Conservation (phyloP, 441 rosid genomes). For the Populus hybrid region DNA sequence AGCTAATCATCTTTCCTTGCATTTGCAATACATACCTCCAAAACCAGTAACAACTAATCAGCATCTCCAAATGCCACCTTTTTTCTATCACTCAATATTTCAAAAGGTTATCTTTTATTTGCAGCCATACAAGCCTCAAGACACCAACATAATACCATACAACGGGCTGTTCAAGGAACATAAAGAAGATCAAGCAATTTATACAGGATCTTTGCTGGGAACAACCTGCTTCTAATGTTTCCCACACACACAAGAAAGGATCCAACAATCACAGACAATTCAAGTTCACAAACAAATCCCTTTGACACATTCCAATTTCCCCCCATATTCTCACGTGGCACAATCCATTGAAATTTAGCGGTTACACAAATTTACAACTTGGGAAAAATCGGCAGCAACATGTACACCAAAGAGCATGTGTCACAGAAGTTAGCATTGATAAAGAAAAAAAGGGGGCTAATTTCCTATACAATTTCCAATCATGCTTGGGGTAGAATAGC, state of each 20-base stretch:
- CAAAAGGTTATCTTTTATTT: neutral
- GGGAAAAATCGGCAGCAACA: neutral
- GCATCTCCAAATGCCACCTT: neutral
- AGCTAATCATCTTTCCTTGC: neutral
- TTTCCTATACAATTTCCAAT: neutral
- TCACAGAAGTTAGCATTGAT: neutral
- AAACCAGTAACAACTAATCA: constrained; percentile 1
- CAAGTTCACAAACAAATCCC: neutral
- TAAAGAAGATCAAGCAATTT: neutral
- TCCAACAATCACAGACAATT: neutral
- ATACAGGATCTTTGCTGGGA: neutral
- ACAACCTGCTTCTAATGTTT: neutral
- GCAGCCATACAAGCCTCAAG: neutral
- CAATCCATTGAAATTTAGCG: neutral
- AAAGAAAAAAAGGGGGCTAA: neutral
- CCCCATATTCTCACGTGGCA: neutral
- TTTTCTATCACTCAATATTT: neutral
- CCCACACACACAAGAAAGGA: neutral
- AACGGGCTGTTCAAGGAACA: neutral
- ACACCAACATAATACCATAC: neutral
- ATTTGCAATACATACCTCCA: neutral
- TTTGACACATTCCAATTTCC: neutral
- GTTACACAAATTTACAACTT: neutral
- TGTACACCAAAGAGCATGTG: neutral
- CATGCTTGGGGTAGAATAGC: neutral